phyloP scores from a whole-genome alignment of 208 protist genomes.

The Sergeia podlipaevii region DNA sequence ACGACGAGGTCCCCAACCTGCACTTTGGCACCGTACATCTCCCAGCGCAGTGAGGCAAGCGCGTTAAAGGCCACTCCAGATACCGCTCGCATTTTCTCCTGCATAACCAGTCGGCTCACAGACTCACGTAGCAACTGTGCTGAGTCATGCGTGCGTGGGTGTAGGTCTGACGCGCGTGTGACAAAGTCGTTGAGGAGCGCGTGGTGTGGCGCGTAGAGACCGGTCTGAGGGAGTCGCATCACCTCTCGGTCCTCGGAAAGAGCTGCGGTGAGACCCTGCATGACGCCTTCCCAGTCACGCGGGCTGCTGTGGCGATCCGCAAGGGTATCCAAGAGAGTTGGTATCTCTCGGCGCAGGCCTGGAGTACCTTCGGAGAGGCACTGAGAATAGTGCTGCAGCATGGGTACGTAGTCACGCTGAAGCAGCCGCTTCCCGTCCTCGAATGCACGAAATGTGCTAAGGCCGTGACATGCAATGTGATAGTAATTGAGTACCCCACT shows the following conservation, averaged over 20 bases:
- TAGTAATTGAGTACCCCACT: slow-evolving; percentile 81
- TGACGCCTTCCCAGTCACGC: slow-evolving; percentile 37
- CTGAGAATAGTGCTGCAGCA: slow-evolving; percentile 47
- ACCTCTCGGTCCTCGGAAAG: slow-evolving; percentile 34
- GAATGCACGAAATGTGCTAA: slow-evolving; percentile 49
- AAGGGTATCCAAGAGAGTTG: slow-evolving; percentile 45
- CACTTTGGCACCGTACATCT: slow-evolving; percentile 30
- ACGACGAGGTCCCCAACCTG: slow-evolving; percentile 59
- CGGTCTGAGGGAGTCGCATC: slow-evolving; percentile 58
- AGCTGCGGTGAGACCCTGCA: slow-evolving; percentile 29
- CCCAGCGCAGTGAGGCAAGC: slow-evolving; percentile 62
- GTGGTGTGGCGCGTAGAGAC: slow-evolving; percentile 76
- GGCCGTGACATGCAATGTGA: slow-evolving; percentile 72
- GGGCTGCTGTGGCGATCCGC: slow-evolving; percentile 14
- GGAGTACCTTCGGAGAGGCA: slow-evolving; percentile 64
- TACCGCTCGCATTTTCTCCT: slow-evolving; percentile 64
- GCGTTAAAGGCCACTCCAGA: slow-evolving; percentile 84
- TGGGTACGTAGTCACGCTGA: slow-evolving; percentile 54
- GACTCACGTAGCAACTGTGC: slow-evolving; percentile 70
- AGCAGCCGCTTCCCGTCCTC: slow-evolving; percentile 54
- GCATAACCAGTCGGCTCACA: slow-evolving; percentile 47
- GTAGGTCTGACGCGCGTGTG: slow-evolving; percentile 37
- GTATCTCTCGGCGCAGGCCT: slow-evolving; percentile 50
- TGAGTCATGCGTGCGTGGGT: slow-evolving; percentile 35
- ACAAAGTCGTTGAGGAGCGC: slow-evolving; percentile 72